Conservation (phyloP, 2,329 filamentous ascomycete genomes). For the Lomentospora prolificans region DNA sequence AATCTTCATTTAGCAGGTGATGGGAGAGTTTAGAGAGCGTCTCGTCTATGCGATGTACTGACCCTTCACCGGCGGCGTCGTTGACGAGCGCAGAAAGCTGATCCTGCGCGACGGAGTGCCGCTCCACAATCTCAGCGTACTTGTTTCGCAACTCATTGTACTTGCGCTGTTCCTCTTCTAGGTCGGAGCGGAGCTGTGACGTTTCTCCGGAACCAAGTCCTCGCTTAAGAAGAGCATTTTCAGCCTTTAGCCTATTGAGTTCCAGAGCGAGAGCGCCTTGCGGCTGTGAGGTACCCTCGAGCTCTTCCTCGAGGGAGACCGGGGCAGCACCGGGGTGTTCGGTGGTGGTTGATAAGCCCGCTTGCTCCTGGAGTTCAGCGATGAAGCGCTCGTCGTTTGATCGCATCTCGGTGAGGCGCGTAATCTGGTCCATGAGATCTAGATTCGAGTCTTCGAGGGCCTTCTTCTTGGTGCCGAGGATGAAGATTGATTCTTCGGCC, state of each 20-base stretch:
- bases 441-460: constrained; percentile 34
- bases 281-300: constrained; percentile 20
- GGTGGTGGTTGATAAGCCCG: constrained; percentile 20
- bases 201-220: constrained; percentile 45
- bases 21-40: constrained; percentile 11
- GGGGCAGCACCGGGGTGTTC: constrained; percentile 17
- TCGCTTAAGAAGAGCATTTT: constrained; percentile 48
- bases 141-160: constrained; percentile 42
- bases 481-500: constrained; percentile 14
- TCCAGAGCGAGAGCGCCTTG: constrained; percentile 33
- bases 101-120: constrained; percentile 45
- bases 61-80: constrained; percentile 44
- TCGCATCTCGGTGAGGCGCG: constrained; percentile 35
- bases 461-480: constrained; percentile 30
- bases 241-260: constrained; percentile 49
- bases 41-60: constrained; percentile 25
- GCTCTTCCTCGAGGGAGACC: constrained; percentile 50
- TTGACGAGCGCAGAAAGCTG: constrained; percentile 46
- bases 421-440: constrained; percentile 36
- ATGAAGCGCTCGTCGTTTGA: constrained; percentile 43
- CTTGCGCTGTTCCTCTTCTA: constrained; percentile 43
- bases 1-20: constrained; percentile 33
- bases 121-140: constrained; percentile 48
- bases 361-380: constrained; percentile 49
- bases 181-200: constrained; percentile 42